Base-by-base conservation (phyloP, 139 green algal species). In the Spirogloea muscicola region DNA sequence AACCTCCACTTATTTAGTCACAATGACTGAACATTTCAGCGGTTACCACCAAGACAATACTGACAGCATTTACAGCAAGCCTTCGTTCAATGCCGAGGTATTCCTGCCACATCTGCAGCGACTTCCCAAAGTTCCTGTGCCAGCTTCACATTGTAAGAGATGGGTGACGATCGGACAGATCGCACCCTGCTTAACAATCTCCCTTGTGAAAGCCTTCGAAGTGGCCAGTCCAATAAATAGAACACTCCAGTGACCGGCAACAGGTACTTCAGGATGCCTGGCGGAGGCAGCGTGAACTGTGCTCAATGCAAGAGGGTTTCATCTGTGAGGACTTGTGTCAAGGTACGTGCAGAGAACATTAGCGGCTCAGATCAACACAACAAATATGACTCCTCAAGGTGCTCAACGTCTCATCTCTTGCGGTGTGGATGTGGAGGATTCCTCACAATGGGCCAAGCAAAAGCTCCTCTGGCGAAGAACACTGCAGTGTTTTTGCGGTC, bases 391-490 rank as follows among this genome's bases (percentile, higher is more conserved):
- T n/a, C n/a, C n/a, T n/a, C n/a, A n/a, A n/a, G n/a, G n/a, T n/a
- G n/a, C n/a, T n/a, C n/a, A n/a, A n/a, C n/a, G n/a, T n/a, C n/a
- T n/a, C n/a, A n/a, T n/a, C n/a, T n/a, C 46, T 31, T 55, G 21
- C 46, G 21, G 21, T 55, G 21, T 55, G 46, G 21, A 21, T 21
- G 21, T 55, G 46, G 46, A 21, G 21, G 46, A 21, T 21, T 31
- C 18, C 25, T 66, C 31, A 73, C 13, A 31, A 73, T 5, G 7
- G 10, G 16, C 25, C 38, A 73, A 21, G 64, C 64, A 64, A 73
- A 73, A n/a, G 43, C 9, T 40, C 64, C 64, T 9, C 49, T 5
- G 9, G 64, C 64, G 49, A 51, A 73, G 46, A 73, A 73, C 33
- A 36, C 42, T 21, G 6, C 9, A 5, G 64, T 25, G 33, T 73